Conservation (phyloP, 192 early-diverging fungal species). For the Mortierella hygrophila region DNA sequence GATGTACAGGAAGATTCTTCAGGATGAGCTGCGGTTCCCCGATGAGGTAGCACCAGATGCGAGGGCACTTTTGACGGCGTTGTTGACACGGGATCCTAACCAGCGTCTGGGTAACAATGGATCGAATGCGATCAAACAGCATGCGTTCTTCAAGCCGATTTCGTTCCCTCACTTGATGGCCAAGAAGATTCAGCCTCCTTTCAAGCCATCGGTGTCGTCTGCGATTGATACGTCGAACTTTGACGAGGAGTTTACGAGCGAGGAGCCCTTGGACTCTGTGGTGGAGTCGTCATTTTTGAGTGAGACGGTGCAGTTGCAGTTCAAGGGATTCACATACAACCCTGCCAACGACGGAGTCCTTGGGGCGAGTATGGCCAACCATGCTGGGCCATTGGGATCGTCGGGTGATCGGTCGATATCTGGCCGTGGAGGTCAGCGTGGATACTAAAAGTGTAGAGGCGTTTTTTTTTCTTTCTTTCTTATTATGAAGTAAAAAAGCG, state of each 20-base stretch:
- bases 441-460: background rate
- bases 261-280: slow-evolving; percentile 89
- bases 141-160: slow-evolving; percentile 92
- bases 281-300: slow-evolving; percentile 87
- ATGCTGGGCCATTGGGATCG: slow-evolving; percentile 18
- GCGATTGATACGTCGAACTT: slow-evolving; percentile 97
- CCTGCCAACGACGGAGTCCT: slow-evolving; percentile 82
- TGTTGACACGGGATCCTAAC: slow-evolving; percentile 85
- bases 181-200: slow-evolving; percentile 93
- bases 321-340: slow-evolving; percentile 94
- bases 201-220: slow-evolving; percentile 90
- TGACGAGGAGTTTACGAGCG: slow-evolving; percentile 97
- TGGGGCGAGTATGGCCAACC: slow-evolving; percentile 64
- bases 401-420: slow-evolving; percentile 21
- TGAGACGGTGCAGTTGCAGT: slow-evolving; percentile 93
- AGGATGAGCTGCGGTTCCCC: slow-evolving; percentile 90
- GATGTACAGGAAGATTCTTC: slow-evolving; percentile 94
- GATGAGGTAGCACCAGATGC: slow-evolving; percentile 79
- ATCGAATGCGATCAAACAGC: slow-evolving; percentile 93
- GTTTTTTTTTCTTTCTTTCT: slow-evolving; percentile 41
- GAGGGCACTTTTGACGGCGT: slow-evolving; percentile 75
- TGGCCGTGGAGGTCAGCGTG: slow-evolving; percentile 15
- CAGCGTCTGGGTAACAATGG: slow-evolving; percentile 89
- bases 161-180: slow-evolving; percentile 90
- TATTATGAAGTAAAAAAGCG: slow-evolving; percentile 11